Conservation (phyloP, 257 asterid genomes). For the Solanum dulcamara region DNA sequence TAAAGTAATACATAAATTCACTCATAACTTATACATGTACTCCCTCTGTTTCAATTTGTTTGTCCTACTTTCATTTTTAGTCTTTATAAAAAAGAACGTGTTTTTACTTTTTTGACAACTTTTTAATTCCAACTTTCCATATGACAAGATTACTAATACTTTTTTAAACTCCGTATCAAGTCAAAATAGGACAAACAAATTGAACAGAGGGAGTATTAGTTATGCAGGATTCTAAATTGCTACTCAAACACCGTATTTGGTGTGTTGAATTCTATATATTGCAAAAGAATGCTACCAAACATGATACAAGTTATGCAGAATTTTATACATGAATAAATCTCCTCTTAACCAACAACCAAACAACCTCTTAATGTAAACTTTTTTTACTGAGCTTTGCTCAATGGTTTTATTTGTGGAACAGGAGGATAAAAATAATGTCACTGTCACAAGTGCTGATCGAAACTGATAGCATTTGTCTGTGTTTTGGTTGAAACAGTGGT, state of each 20-base stretch:
- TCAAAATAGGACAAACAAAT: not conserved
- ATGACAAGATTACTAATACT: not conserved
- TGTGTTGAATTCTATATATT: not conserved
- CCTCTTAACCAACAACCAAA: not conserved
- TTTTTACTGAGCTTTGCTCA: not conserved
- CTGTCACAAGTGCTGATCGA: not conserved
- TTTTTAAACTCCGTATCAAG: not conserved
- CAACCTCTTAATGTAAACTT: not conserved
- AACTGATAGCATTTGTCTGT: not conserved
- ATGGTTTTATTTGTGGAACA: not conserved
- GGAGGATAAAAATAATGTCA: not conserved
- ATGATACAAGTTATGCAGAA: not conserved
- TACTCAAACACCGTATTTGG: not conserved
- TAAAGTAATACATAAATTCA: not conserved
- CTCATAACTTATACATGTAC: not conserved
- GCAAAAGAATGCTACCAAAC: not conserved
- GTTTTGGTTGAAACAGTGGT: not conserved
- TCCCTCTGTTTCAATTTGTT: no score
- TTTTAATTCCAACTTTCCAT: not conserved
- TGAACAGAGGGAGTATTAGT: not conserved
- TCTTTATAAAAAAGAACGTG: not conserved
- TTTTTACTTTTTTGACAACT: not conserved
- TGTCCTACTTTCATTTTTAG: not conserved
- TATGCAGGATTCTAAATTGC: not conserved
- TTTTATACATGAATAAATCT: not conserved